phyloP scores from a whole-genome alignment of 1,284 basidiomycete genomes.

The Cutaneotrichosporon sp. region DNA sequence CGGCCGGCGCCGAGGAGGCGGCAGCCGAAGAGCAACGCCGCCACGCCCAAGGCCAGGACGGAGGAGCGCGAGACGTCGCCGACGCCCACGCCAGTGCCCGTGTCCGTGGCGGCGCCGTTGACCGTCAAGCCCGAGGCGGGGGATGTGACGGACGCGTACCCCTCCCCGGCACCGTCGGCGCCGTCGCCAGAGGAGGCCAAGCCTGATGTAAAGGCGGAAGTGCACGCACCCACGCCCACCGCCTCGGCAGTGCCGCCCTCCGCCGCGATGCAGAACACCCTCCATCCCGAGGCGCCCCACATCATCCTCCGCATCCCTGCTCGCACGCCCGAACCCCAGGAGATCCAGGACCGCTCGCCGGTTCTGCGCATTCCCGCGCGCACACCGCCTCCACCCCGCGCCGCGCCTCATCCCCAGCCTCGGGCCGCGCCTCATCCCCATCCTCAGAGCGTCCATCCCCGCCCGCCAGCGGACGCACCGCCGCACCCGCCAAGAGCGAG shows the following conservation, averaged over 20 bases:
- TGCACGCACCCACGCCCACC: not conserved
- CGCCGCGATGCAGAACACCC: not conserved
- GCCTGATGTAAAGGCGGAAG: not conserved
- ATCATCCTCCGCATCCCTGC: slow-evolving; percentile 23
- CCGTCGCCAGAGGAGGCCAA: not conserved
- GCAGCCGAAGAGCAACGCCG: slow-evolving; percentile 1
- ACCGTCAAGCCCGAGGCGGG: not conserved
- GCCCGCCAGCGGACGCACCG: not conserved
- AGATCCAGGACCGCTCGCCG: not conserved
- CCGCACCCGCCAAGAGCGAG: not conserved
- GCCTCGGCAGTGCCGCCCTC: not conserved
- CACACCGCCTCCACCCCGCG: not conserved
- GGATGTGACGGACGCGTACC: slow-evolving; percentile 3
- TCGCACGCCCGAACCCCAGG: slow-evolving; percentile 1
- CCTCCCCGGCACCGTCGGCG: slow-evolving; percentile 1
- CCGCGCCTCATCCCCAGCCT: not conserved
- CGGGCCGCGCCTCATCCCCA: too few species aligned
- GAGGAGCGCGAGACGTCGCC: not conserved
- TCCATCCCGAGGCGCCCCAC: not conserved
- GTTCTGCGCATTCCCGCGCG: not conserved
- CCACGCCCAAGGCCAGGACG: slow-evolving; percentile 6
- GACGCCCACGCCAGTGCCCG: not conserved
- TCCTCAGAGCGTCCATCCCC: not conserved
- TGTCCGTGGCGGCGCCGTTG: not conserved
- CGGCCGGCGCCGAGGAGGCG: slow-evolving; percentile 8